Conservation (phyloP, 352 stramenopile species). For the Globisporangium cederbergense region DNA sequence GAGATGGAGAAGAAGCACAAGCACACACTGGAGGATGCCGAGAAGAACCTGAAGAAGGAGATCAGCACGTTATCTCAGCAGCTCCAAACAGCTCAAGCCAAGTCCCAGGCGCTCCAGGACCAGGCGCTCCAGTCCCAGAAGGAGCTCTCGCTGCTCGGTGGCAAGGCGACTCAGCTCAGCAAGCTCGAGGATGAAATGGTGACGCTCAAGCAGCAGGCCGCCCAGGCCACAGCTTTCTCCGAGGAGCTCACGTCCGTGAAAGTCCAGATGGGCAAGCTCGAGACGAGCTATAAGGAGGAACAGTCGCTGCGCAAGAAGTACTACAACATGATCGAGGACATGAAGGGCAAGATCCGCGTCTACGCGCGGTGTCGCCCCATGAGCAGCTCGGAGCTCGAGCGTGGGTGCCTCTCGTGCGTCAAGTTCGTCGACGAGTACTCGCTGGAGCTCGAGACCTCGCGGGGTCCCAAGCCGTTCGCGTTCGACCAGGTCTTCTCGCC, state of each 20-base stretch:
- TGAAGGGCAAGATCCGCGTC: slow-evolving; percentile 95
- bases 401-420: slow-evolving; percentile 62
- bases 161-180: slow-evolving; percentile 45
- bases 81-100: slow-evolving; percentile 42
- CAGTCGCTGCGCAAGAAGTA: slow-evolving; percentile 92
- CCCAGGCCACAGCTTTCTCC: slow-evolving; percentile 43
- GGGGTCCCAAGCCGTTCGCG: slow-evolving; percentile 84
- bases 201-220: slow-evolving; percentile 44
- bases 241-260: slow-evolving; percentile 37
- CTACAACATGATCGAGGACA: slow-evolving; percentile 95
- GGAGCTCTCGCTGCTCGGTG: slow-evolving; percentile 41
- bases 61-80: slow-evolving; percentile 43
- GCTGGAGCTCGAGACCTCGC: slow-evolving; percentile 74
- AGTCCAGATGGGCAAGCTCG: slow-evolving; percentile 43
- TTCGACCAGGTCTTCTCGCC: slow-evolving; percentile 91
- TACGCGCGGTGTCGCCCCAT: slow-evolving; percentile 91
- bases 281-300: slow-evolving; percentile 84
- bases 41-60: slow-evolving; percentile 53
- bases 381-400: slow-evolving; percentile 81
- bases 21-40: slow-evolving; percentile 58
- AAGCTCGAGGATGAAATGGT: slow-evolving; percentile 65
- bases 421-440: slow-evolving; percentile 82
- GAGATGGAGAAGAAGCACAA: slow-evolving; percentile 83
- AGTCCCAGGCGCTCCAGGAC: slow-evolving; percentile 40
- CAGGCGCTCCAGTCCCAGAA: slow-evolving; percentile 44